These are phyloP conservation scores for Coemansia sp. DNA, from an alignment of 192 early-diverging fungal species.

Conservation along the genomic window DNA sequence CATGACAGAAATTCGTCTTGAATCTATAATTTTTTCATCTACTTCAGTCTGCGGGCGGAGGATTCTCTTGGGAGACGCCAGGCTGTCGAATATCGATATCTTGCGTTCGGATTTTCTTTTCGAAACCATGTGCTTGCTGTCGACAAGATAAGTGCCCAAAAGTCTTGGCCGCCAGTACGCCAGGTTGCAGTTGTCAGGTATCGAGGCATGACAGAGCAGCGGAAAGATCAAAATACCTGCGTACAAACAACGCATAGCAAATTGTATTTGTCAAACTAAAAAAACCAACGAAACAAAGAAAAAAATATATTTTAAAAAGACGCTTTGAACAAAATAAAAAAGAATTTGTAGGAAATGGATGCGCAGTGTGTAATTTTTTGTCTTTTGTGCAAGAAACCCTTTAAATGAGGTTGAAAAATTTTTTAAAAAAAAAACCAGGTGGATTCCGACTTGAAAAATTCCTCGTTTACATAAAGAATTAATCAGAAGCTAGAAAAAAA, in stretches of 20 bases:
- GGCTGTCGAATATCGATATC: slow-evolving; percentile 23
- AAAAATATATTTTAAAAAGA: neutral
- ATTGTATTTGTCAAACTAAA: neutral
- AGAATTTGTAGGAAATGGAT: neutral
- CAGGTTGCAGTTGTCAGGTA: slow-evolving; percentile 34
- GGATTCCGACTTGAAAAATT: too few species aligned
- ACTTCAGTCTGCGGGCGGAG: slow-evolving; percentile 32
- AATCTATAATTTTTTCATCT: slow-evolving; percentile 22
- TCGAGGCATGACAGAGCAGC: neutral
- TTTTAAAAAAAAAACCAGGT: too few species aligned
- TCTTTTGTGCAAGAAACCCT: too few species aligned
- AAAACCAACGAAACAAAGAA: neutral
- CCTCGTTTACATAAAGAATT: too few species aligned
- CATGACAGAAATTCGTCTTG: slow-evolving; percentile 31
- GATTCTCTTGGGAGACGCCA: slow-evolving; percentile 30
- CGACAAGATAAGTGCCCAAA: slow-evolving; percentile 26
- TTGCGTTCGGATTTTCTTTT: slow-evolving; percentile 14
- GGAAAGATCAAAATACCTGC: neutral
- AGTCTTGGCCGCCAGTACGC: slow-evolving; percentile 38
- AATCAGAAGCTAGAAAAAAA: too few species aligned
- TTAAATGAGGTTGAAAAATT: too few species aligned
- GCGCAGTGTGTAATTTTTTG: too few species aligned
- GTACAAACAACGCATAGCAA: neutral
- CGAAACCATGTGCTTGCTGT: slow-evolving; percentile 16
- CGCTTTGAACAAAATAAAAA: neutral